A percentile compares a stretch with the other conserved stretches of the same genome.
Conservation (phyloP, 768 basidiomycete species). For the Psilocybe cubensis region DNA sequence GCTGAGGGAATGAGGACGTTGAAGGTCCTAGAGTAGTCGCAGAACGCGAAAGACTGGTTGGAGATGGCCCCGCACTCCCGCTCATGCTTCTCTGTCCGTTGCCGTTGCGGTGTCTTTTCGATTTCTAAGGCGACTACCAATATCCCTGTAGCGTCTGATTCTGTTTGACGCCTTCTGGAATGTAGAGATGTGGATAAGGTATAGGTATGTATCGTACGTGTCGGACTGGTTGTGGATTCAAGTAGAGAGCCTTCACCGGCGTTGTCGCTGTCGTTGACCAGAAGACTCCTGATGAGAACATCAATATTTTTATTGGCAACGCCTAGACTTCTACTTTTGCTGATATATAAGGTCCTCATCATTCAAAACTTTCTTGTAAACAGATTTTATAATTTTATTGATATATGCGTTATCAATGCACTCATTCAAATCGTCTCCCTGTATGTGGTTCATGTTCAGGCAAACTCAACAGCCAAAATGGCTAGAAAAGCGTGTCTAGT, state of each 20-base stretch:
- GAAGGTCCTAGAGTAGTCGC: neutral
- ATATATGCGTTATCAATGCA: neutral
- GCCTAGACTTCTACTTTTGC: neutral
- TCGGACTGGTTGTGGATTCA: neutral
- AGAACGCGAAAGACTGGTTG: neutral
- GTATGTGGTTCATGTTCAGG: too few species aligned
- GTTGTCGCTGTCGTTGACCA: neutral
- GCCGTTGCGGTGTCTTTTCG: neutral
- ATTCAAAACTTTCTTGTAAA: neutral
- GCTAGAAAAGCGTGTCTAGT: too few species aligned
- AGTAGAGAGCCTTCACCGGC: neutral
- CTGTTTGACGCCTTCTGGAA: neutral
- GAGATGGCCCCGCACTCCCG: constrained; percentile 9
- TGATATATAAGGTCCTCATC: neutral
- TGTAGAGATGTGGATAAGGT: neutral
- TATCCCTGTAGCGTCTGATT: neutral
- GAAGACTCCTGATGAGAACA: neutral
- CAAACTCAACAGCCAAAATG: too few species aligned
- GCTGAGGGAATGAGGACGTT: neutral
- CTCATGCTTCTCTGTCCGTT: neutral
- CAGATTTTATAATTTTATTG: too few species aligned
- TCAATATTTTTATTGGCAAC: neutral
- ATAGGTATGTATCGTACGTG: neutral
- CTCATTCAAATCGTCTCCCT: too few species aligned
- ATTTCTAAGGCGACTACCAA: neutral